Base-by-base conservation (phyloP, 192 early-diverging fungal species). In the Coemansia sp. region DNA sequence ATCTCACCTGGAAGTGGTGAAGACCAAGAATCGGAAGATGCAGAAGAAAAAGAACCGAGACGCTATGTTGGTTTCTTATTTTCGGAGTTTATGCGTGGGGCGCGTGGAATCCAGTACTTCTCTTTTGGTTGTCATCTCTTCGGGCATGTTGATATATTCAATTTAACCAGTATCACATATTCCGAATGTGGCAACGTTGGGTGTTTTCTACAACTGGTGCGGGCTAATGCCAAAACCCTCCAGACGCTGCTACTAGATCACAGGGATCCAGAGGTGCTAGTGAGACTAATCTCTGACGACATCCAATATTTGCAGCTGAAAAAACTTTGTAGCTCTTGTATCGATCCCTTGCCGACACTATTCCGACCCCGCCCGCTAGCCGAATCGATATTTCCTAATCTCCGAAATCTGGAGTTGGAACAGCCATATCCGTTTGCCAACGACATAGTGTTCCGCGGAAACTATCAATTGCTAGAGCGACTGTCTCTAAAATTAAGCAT, bases 341-440 rank as follows among this genome's bases (percentile, higher is more conserved):
- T 22, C 3, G 52, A 63, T 18, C 21, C 25, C 14, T 12, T 23
- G 19, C 24, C 2, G 7, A 27, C 27, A 27, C 24, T 53, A 14
- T 16, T 23, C 25, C 51, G 51, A 3, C 12, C 51, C 7, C 34
- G 34, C 10, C 12, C 31, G 9, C 52, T 41, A 8, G 52, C 34
- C 23, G 28, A 27, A 4, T 28, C 49, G 9, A 31, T 25, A 25
- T 67, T 67, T 27, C 65, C 65, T 1, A 26, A n/a, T 8, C 65
- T 67, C 2, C 25, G 27, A 28, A 8, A 19, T 2, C 65, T 67
- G 24, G 10, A 14, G 1, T 28, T 67, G 56, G 22, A 34, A 32
- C 65, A 67, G 18, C 49, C 56, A 27, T 72, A 72, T 18, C 58
- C 64, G 3, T 72, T 72, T 25, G 31, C 69, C 5, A 52, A 41